A percentile compares a stretch with the other conserved stretches of the same genome.
These are phyloP conservation scores for Lasiosphaeria ovina DNA, from an alignment of 495 filamentous ascomycete genomes.

Conservation along the genomic window DNA sequence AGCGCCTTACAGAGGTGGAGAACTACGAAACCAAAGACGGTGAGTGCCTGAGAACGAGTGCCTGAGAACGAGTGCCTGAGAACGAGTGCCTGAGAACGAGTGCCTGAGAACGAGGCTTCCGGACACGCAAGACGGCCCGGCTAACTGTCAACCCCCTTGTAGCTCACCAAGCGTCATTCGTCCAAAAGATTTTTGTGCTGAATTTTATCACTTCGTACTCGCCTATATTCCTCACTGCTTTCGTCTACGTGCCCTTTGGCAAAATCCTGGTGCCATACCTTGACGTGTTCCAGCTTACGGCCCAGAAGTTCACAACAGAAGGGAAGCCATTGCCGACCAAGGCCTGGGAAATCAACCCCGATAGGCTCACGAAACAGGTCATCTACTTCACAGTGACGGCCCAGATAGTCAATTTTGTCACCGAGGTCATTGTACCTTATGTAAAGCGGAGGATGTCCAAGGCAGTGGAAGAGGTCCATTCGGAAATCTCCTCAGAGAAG, in stretches of 20 bases:
- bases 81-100: conserved; percentile 1
- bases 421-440: conserved; percentile 85
- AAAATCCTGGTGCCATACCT: conserved; percentile 83
- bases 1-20: conserved; percentile 77
- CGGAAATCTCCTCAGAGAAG: conserved; percentile 44
- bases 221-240: conserved; percentile 87
- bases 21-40: conserved; percentile 85
- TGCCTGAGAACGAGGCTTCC: not conserved
- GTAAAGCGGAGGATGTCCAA: conserved; percentile 70
- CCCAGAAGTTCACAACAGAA: conserved; percentile 69
- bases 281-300: conserved; percentile 77
- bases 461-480: conserved; percentile 70
- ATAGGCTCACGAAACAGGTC: conserved; percentile 83
- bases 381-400: conserved; percentile 97
- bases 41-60: conserved; percentile 16
- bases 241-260: conserved; percentile 95
- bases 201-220: conserved; percentile 98
- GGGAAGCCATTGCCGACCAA: conserved; percentile 65
- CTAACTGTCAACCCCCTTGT: not conserved
- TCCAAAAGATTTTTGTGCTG: conserved; percentile 87
- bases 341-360: conserved; percentile 79
- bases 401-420: conserved; percentile 81
- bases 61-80: not conserved
- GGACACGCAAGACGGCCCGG: conserved; percentile 9
- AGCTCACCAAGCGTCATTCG: conserved; percentile 74